Conservation (phyloP, 805 yeast species). For the Candida ascalaphidarum region DNA sequence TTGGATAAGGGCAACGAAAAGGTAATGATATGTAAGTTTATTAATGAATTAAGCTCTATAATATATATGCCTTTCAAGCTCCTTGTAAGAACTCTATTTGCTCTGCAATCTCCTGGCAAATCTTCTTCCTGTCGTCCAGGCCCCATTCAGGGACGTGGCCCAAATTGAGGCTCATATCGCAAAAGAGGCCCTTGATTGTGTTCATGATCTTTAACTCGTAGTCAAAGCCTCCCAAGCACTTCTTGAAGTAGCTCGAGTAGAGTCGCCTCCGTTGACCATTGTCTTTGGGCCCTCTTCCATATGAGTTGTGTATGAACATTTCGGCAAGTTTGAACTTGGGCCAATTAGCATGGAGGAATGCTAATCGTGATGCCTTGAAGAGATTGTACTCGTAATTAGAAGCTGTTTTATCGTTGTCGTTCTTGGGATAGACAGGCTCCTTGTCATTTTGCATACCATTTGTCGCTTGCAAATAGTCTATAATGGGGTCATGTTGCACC, state of each 20-base stretch:
- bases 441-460: neutral
- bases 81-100: slow-evolving; percentile 17
- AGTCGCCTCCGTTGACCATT: slow-evolving; percentile 17
- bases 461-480: slow-evolving; percentile 16
- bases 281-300: slow-evolving; percentile 20
- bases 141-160: slow-evolving; percentile 12
- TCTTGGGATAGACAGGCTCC: slow-evolving; percentile 12
- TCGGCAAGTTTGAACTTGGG: slow-evolving; percentile 20
- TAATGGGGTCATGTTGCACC: slow-evolving; percentile 30
- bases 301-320: slow-evolving; percentile 15
- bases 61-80: no score
- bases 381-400: slow-evolving; percentile 22
- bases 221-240: slow-evolving; percentile 19
- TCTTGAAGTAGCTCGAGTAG: slow-evolving; percentile 14
- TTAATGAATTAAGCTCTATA: no score
- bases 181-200: slow-evolving; percentile 19
- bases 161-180: slow-evolving; percentile 15
- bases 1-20: no score
- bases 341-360: slow-evolving; percentile 32
- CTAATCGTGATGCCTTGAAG: slow-evolving; percentile 16
- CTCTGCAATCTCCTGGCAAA: slow-evolving; percentile 14
- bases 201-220: slow-evolving; percentile 19
- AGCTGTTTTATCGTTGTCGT: slow-evolving; percentile 10
- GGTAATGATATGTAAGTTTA: no score
- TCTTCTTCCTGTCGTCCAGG: slow-evolving; percentile 11